Conservation (phyloP, 208 protist genomes). For the Vickermania ingenoplastis region DNA sequence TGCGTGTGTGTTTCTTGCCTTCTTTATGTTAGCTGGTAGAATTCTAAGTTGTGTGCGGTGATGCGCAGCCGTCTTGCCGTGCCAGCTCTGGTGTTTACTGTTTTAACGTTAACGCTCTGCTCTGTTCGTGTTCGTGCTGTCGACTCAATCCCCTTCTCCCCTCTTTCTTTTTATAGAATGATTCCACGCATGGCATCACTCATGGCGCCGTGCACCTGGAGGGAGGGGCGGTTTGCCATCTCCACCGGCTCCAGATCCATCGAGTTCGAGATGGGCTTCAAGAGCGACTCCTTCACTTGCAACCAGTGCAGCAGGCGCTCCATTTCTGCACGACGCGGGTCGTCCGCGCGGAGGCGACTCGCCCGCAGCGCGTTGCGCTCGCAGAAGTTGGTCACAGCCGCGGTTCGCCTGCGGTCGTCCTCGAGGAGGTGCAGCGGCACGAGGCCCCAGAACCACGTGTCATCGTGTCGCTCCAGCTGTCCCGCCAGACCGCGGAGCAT, state of each 20-base stretch:
- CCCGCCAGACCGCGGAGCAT: conserved; percentile 62
- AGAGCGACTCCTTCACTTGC: background rate
- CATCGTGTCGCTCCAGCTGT: conserved; percentile 48
- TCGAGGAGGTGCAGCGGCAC: conserved; percentile 80
- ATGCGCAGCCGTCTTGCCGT: too few relatives aligned
- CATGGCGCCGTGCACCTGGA: background rate
- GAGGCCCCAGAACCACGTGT: conserved; percentile 77
- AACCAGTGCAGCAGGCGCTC: conserved; percentile 1
- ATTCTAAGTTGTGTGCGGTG: too few relatives aligned
- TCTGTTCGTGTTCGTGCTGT: too few relatives aligned
- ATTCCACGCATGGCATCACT: background rate
- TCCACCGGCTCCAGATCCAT: conserved; percentile 13
- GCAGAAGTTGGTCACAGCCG: conserved; percentile 62
- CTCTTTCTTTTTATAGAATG: too few relatives aligned
- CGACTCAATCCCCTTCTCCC: too few relatives aligned
- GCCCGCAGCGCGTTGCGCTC: conserved; percentile 64
- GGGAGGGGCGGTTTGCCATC: background rate
- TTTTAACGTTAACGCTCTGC: too few relatives aligned
- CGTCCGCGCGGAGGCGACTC: conserved; percentile 5
- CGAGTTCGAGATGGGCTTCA: conserved; percentile 7
- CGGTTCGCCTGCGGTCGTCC: conserved; percentile 10
- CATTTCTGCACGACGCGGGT: background rate
- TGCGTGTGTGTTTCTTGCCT: too few relatives aligned
- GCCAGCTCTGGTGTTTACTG: too few relatives aligned
- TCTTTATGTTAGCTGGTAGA: too few relatives aligned